phyloP scores from a whole-genome alignment of 768 basidiomycete species.

The Boletus speciosus region DNA sequence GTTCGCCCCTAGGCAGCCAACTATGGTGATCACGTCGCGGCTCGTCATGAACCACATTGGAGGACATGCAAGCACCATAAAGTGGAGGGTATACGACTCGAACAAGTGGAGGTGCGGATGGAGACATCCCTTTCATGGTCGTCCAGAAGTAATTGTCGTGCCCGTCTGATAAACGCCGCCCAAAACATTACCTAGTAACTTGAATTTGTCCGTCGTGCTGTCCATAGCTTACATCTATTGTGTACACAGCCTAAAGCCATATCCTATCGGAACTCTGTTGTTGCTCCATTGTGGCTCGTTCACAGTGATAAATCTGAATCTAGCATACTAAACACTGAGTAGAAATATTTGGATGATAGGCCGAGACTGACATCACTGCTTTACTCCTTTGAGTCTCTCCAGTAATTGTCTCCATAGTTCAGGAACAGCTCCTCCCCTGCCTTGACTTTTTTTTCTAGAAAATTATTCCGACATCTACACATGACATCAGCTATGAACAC shows the following conservation, averaged over 20 bases:
- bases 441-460: slow-evolving; percentile 25
- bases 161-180: slow-evolving; percentile 16
- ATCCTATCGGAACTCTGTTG: not conserved
- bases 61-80: slow-evolving; percentile 35
- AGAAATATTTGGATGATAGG: no score
- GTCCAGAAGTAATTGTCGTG: slow-evolving; percentile 35
- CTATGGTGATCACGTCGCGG: slow-evolving; percentile 40
- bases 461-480: not conserved
- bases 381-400: slow-evolving; percentile 4
- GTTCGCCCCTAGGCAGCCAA: slow-evolving; percentile 14
- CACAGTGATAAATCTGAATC: not conserved
- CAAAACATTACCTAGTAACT: not conserved
- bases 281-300: not conserved
- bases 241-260: not conserved
- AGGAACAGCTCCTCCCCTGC: slow-evolving; percentile 35
- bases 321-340: not conserved
- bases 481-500: slow-evolving; percentile 3
- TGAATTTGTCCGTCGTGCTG: not conserved
- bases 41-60: slow-evolving; percentile 44
- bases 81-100: slow-evolving; percentile 26
- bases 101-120: slow-evolving; percentile 45
- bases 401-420: slow-evolving; percentile 33
- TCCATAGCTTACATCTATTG: not conserved
- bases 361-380: no score
- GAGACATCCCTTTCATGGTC: slow-evolving; percentile 44